phyloP scores from a whole-genome alignment of 2,329 filamentous ascomycete genomes.

The Colletotrichum orbiculare region DNA sequence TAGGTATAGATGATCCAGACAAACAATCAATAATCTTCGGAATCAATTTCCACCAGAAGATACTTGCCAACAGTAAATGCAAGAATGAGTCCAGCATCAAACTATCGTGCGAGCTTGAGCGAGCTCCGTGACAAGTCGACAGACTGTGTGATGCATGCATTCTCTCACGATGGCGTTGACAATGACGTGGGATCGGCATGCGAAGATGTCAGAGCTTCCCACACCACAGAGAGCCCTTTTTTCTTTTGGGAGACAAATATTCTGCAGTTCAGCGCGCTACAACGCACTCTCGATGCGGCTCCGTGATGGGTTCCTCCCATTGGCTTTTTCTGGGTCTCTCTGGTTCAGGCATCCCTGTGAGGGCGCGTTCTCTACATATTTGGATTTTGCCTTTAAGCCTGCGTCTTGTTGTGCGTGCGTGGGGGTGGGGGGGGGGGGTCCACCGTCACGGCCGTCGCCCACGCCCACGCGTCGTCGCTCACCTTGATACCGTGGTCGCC shows the following conservation, averaged over 20 bases:
- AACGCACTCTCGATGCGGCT: conserved; percentile 26
- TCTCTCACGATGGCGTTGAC: conserved; percentile 17
- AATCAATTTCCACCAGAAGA: background rate
- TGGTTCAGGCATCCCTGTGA: background rate
- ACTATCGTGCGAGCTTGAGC: background rate
- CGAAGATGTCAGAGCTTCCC: conserved; percentile 25
- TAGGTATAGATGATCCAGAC: no score
- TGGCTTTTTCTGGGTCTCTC: conserved; percentile 5
- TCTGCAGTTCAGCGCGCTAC: background rate
- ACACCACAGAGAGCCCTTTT: background rate
- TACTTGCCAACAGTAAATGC: no score
- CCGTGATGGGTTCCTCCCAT: conserved; percentile 15
- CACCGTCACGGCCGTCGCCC: background rate
- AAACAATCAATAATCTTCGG: no score
- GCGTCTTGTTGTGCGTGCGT: no score
- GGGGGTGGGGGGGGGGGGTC: conserved; percentile 8
- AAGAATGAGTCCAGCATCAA: background rate
- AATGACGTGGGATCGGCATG: conserved; percentile 33
- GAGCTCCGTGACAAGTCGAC: no score
- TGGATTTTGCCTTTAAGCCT: no score
- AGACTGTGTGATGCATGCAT: conserved; percentile 1
- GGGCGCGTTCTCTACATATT: no score
- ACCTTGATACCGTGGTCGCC: background rate
- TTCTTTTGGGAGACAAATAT: conserved; percentile 16
- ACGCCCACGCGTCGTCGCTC: background rate